Base-by-base conservation (phyloP, 768 basidiomycete genomes). In the Auricularia cornea region DNA sequence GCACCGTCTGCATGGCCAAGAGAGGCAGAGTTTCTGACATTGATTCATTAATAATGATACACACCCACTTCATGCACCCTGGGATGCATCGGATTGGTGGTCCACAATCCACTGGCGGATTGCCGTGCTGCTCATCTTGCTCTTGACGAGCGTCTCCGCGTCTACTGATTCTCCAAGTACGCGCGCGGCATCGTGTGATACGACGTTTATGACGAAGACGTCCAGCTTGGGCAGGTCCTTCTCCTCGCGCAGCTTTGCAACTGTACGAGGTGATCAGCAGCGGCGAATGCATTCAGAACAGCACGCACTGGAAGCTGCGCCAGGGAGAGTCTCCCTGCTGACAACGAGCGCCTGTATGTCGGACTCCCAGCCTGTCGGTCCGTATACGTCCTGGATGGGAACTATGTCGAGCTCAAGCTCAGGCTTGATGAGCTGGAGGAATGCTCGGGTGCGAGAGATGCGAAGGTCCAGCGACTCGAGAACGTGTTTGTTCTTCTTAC, bases 111-210 rank as follows among this genome's bases (percentile, higher is more conserved):
- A 96, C 67, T 88, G 80, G 51, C 97, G 80, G 67, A 99, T 96
- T 65, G 82, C 90, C 6, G 94, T 96, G 71, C 94, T 97, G 72
- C 97, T 94, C 83, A 98, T 86, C 80, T 99, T 99, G 31, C 86
- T 82, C 66, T 83, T 80, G 71, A 87, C 88, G 63, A 95, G 73
- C 70, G 81, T 74, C 62, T 86, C 84, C 20, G 83, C 81, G 70
- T 95, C 90, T 26, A 82, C 83, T 59, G 81, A 80, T 59, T 85
- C 85, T 6, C 60, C 63, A 51, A 70, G 2, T 29, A 90, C 74
- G 62, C 77, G 83, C 23, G 81, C 75, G 3, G 79, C 80, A 33
- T 81, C 82, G 54, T 87, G 74, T 0, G 90, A 92, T 64, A 98
- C 94, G 66, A 98, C 93, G 72, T 95, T 91, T 70, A 98, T 96